Conservation (phyloP, 257 asterid species). For the Scutellaria minor region DNA sequence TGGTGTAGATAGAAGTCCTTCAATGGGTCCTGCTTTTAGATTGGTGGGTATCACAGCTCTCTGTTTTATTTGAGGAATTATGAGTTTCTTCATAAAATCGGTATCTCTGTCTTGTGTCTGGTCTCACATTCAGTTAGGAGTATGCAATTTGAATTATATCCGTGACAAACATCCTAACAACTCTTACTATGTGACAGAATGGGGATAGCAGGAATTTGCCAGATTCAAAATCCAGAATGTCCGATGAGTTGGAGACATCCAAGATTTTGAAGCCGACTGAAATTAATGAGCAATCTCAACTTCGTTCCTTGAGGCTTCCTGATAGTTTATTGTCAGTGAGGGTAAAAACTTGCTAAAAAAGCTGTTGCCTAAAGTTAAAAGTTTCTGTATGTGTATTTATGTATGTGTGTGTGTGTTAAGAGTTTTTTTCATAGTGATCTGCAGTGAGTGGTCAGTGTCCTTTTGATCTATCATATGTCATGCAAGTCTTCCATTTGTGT, state of each 20-base stretch:
- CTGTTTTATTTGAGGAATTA: constrained; percentile 19
- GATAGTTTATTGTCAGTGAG: constrained; percentile 52
- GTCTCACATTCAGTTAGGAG: neutral
- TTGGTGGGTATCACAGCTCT: constrained; percentile 43
- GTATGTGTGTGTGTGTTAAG: neutral
- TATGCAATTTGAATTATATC: neutral
- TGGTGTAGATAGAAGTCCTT: constrained; percentile 49
- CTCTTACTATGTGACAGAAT: constrained; percentile 42
- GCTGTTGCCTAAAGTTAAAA: constrained; percentile 5
- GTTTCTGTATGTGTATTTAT: neutral
- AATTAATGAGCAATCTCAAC: constrained; percentile 58
- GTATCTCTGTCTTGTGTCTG: neutral
- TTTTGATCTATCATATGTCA: too few species aligned
- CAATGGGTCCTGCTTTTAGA: constrained; percentile 39
- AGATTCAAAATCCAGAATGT: constrained; percentile 49
- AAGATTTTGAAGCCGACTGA: constrained; percentile 65
- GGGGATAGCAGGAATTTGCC: constrained; percentile 50
- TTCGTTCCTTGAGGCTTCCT: constrained; percentile 63
- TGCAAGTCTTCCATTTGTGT: neutral
- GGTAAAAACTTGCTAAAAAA: constrained; percentile 41
- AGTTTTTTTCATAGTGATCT: neutral
- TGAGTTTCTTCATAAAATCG: constrained; percentile 14
- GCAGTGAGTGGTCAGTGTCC: neutral
- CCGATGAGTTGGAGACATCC: constrained; percentile 58
- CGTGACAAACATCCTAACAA: constrained; percentile 22